Evolutionary conservation across 2,329 filamentous ascomycete genomes (phyloP).

Genomic region (Sphaceloma murrayae): DNA sequence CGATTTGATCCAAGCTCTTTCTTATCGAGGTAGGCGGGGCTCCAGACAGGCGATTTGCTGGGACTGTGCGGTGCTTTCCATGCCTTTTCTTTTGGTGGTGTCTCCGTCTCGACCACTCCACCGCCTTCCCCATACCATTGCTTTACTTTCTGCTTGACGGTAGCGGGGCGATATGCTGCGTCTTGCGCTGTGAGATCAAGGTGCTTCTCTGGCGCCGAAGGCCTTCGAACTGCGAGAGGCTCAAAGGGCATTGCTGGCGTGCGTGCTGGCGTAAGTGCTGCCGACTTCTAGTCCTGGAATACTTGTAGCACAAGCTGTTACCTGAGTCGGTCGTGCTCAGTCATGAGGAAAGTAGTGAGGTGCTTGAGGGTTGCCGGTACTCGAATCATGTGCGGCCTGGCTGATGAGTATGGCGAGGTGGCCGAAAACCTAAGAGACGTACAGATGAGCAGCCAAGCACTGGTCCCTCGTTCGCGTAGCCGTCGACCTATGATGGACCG

Average conservation of each 20-base stretch:
- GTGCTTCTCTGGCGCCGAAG: conserved; percentile 9
- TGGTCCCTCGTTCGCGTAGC: conserved; percentile 8
- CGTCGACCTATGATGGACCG: not conserved
- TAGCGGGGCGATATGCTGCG: conserved; percentile 30
- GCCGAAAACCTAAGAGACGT: not conserved
- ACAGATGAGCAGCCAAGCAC: conserved; percentile 9
- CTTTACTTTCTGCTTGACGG: conserved; percentile 69
- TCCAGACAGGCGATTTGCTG: conserved; percentile 1
- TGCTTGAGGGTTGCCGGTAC: no score
- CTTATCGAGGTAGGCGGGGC: not conserved
- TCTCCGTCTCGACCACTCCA: conserved; percentile 44
- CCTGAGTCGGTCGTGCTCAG: no score
- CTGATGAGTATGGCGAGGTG: not conserved
- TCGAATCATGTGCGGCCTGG: not conserved
- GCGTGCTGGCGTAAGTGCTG: not conserved
- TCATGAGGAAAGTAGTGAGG: no score
- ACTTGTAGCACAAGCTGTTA: not conserved
- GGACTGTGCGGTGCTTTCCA: conserved; percentile 15
- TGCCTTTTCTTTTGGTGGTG: conserved; percentile 17
- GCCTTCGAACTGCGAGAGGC: conserved; percentile 4
- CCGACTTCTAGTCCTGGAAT: not conserved
- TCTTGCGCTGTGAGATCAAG: conserved; percentile 11
- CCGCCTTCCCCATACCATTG: conserved; percentile 77
- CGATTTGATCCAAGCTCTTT: no score
- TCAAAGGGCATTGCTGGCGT: conserved; percentile 4